phyloP scores from a whole-genome alignment of 768 basidiomycete genomes.

The Podaxis sp. region DNA sequence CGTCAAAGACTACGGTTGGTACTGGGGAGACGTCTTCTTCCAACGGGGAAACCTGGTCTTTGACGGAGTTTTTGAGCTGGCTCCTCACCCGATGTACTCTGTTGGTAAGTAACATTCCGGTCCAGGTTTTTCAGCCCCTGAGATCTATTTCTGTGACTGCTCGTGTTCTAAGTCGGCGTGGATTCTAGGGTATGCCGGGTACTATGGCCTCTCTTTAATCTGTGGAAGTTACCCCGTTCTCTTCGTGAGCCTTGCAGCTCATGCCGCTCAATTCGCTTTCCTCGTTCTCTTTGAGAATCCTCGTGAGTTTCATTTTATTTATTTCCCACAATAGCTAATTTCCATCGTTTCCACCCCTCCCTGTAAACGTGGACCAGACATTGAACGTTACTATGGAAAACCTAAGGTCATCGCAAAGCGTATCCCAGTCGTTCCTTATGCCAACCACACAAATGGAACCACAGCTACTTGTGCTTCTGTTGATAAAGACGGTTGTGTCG shows the following conservation, averaged over 20 bases:
- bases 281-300: conserved; percentile 96
- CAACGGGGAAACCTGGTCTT: conserved; percentile 93
- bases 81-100: conserved; percentile 96
- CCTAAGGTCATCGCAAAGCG: conserved; percentile 88
- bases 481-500: conserved; percentile 19
- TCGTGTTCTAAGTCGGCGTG: not conserved
- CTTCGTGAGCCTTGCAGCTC: conserved; percentile 91
- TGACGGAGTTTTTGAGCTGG: conserved; percentile 95
- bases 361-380: conserved; percentile 52
- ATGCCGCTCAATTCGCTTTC: conserved; percentile 96
- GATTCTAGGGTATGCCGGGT: conserved; percentile 83
- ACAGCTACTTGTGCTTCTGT: conserved; percentile 16
- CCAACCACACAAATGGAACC: conserved; percentile 12
- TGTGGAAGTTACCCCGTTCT: conserved; percentile 87
- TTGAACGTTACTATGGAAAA: conserved; percentile 91
- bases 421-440: conserved; percentile 51
- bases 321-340: conserved; percentile 8
- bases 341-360: conserved; percentile 5
- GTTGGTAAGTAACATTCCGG: conserved; percentile 45
- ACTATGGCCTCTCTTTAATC: conserved; percentile 93
- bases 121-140: not conserved
- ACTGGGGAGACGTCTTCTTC: conserved; percentile 94
- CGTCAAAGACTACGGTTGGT: conserved; percentile 98
- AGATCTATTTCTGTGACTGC: not conserved
- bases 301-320: conserved; percentile 52